phyloP scores from a whole-genome alignment of 331 rosid genomes.

The Erythrophleum ivorense region DNA sequence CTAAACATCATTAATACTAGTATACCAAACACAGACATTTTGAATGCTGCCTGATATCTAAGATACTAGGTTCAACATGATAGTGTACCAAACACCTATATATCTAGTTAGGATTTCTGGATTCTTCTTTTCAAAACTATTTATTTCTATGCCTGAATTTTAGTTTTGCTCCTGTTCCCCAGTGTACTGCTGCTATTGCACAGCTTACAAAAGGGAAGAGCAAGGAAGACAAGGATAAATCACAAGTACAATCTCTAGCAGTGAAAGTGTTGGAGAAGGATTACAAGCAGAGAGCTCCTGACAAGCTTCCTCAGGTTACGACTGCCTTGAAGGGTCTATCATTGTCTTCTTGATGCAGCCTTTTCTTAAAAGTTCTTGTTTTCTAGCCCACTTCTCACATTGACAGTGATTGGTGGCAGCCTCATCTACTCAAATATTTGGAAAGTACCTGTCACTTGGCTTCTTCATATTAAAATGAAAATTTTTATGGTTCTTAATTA shows the following conservation, averaged over 20 bases:
- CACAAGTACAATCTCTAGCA: constrained; percentile 82
- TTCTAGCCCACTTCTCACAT: constrained; percentile 35
- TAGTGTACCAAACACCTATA: neutral
- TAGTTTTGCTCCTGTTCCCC: constrained; percentile 35
- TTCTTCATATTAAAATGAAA: constrained; percentile 33
- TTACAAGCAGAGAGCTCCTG: constrained; percentile 94
- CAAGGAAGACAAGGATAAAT: constrained; percentile 91
- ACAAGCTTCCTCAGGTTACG: constrained; percentile 77
- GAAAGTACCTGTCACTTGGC: constrained; percentile 34
- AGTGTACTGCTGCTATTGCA: constrained; percentile 89
- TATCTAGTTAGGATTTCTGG: neutral
- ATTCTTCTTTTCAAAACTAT: constrained; percentile 6
- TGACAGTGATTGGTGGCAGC: constrained; percentile 38
- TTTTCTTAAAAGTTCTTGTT: constrained; percentile 32
- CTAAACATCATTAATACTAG: neutral
- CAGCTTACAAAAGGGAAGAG: constrained; percentile 84
- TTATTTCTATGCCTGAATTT: constrained; percentile 40
- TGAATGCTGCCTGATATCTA: neutral
- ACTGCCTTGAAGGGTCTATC: constrained; percentile 73
- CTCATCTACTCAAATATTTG: constrained; percentile 40
- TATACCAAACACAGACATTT: neutral
- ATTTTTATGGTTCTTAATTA: constrained; percentile 22
- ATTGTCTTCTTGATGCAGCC: constrained; percentile 65
- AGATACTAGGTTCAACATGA: neutral
- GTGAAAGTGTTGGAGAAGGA: constrained; percentile 86